phyloP scores from a whole-genome alignment of 331 rosid genomes.

The Cydonia oblonga region DNA sequence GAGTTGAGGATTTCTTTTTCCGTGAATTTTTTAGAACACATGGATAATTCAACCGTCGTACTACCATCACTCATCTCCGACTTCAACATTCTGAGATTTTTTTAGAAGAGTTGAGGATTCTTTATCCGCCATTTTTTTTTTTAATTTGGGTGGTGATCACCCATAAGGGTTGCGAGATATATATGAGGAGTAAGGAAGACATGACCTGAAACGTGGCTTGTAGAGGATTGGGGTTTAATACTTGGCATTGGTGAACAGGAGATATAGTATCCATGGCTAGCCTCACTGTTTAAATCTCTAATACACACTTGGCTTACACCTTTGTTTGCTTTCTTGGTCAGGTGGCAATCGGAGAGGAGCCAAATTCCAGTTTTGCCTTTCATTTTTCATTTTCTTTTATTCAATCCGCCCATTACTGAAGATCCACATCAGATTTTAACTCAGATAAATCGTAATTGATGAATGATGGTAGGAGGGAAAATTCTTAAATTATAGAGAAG shows the following conservation, averaged over 20 bases:
- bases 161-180: slow-evolving; percentile 6
- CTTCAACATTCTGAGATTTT: slow-evolving; percentile 3
- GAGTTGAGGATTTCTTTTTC: neutral
- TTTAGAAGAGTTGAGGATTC: neutral
- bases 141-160: no score
- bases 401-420: neutral
- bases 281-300: slow-evolving; percentile 39
- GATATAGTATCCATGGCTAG: slow-evolving; percentile 47
- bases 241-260: slow-evolving; percentile 38
- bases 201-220: slow-evolving; percentile 56
- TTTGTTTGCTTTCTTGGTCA: slow-evolving; percentile 22
- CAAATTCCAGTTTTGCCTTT: neutral
- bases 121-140: neutral
- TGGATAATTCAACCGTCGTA: neutral
- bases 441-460: no score
- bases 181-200: slow-evolving; percentile 6
- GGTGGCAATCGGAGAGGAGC: slow-evolving; percentile 15
- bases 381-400: neutral
- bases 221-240: slow-evolving; percentile 22
- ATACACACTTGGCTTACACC: slow-evolving; percentile 49
- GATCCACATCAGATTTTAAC: no score
- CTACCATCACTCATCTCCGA: slow-evolving; percentile 7
- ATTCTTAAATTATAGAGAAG: no score
- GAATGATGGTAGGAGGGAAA: no score
- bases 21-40: neutral